Conservation (phyloP, 2,329 filamentous ascomycete species). For the Macrophomina pseudophaseolina region DNA sequence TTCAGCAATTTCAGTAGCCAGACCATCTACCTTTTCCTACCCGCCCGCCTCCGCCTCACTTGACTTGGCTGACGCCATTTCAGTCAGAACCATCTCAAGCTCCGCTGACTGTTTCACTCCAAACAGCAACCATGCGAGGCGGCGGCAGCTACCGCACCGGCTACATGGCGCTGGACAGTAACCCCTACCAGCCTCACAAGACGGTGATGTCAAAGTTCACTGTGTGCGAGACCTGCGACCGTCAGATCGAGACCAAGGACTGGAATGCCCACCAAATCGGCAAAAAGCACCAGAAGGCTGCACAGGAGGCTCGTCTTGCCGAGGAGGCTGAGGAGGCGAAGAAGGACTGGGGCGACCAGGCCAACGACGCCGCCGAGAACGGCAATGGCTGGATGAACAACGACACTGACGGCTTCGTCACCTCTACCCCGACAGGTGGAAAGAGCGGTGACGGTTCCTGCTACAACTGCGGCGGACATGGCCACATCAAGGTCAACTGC, state of each 20-base stretch:
- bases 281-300: conserved; percentile 37
- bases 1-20: not conserved
- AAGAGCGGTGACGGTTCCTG: conserved; percentile 27
- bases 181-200: conserved; percentile 36
- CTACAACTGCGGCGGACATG: conserved; percentile 35
- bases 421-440: not conserved
- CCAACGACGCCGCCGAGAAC: conserved; percentile 23
- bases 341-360: conserved; percentile 17
- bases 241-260: conserved; percentile 38
- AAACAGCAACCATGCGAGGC: conserved; percentile 2
- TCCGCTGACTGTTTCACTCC: not conserved
- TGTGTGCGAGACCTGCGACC: conserved; percentile 41
- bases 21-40: not conserved
- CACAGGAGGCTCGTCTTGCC: not conserved
- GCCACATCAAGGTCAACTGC: conserved; percentile 37
- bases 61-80: not conserved
- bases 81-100: not conserved
- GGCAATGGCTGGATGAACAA: conserved; percentile 25
- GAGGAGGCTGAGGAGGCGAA: not conserved
- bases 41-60: not conserved
- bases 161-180: conserved; percentile 16
- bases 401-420: conserved; percentile 28
- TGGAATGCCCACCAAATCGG: conserved; percentile 40
- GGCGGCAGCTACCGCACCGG: not conserved
- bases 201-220: conserved; percentile 32